These are phyloP conservation scores for Fusarium denticulatum DNA, from an alignment of 2,329 filamentous ascomycete species.

Conservation along the genomic window DNA sequence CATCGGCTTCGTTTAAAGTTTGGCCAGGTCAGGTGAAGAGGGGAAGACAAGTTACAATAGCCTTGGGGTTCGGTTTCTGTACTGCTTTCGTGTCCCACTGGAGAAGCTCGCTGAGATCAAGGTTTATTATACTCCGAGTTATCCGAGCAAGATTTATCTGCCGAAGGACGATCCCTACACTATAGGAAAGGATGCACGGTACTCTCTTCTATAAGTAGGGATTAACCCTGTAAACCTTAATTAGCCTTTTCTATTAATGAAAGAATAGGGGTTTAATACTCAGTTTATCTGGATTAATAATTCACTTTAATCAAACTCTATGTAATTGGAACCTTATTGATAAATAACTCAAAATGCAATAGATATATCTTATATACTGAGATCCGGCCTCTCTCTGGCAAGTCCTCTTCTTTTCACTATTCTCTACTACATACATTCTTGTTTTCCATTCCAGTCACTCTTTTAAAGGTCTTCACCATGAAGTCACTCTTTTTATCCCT, in stretches of 20 bases:
- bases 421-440: not conserved
- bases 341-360: not conserved
- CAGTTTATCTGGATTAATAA: not conserved
- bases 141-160: not conserved
- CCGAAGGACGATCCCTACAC: not conserved
- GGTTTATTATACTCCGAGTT: not conserved
- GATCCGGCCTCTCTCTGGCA: accelerated
- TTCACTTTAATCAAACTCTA: not conserved
- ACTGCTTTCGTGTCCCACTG: not conserved
- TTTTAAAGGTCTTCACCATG: not conserved
- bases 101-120: not conserved
- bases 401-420: not conserved
- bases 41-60: too few relatives aligned
- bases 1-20: slow-evolving; percentile 7
- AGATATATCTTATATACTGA: not conserved
- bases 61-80: not conserved
- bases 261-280: not conserved
- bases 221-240: not conserved
- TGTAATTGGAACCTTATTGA: not conserved
- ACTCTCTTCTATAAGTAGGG: not conserved
- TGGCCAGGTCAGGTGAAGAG: slow-evolving; percentile 21
- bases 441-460: not conserved
- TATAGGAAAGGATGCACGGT: not conserved
- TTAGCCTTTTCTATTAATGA: not conserved
- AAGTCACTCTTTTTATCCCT: not conserved